A percentile compares a stretch with the other conserved stretches of the same genome.
Evolutionary conservation across 1,139 yeast genomes (phyloP).

Genomic region (Yamadazyma songkhlaensis): DNA sequence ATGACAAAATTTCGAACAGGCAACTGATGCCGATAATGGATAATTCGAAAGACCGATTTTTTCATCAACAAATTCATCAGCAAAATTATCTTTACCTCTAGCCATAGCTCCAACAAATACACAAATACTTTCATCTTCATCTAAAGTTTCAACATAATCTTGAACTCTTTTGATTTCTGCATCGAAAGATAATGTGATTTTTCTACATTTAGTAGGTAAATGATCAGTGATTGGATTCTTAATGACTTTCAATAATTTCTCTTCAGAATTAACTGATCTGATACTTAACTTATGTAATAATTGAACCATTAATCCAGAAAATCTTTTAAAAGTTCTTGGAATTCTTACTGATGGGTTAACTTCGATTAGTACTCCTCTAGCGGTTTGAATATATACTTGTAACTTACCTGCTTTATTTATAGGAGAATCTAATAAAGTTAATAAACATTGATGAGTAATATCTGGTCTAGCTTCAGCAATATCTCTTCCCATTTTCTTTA

Average conservation of each 20-base stretch:
- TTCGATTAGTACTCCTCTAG: constrained; percentile 90
- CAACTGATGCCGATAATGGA: constrained; percentile 95
- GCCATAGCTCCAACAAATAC: constrained; percentile 99
- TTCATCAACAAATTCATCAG: constrained; percentile 95
- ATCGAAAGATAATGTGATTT: constrained; percentile 90
- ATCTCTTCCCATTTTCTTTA: constrained; percentile 94
- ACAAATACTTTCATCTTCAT: constrained; percentile 89
- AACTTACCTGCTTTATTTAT: constrained; percentile 95
- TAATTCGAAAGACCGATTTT: constrained; percentile 93
- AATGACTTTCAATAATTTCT: constrained; percentile 86
- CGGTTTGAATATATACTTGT: constrained; percentile 95
- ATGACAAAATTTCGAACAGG: constrained; percentile 96
- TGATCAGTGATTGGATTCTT: constrained; percentile 97
- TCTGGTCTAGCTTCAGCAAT: constrained; percentile 98
- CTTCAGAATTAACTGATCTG: constrained; percentile 92
- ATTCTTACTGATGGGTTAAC: constrained; percentile 96
- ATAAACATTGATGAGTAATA: constrained; percentile 91
- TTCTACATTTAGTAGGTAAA: constrained; percentile 92
- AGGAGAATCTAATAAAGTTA: constrained; percentile 92
- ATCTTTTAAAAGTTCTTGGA: constrained; percentile 96
- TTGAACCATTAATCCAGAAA: constrained; percentile 97
- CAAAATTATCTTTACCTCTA: constrained; percentile 94
- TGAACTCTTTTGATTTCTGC: constrained; percentile 86
- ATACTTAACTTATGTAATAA: constrained; percentile 87
- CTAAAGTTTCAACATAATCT: constrained; percentile 79